A percentile compares a stretch with the other conserved stretches of the same genome.
phyloP scores from a whole-genome alignment of 163 green algal species.

The Prototheca cutis region DNA sequence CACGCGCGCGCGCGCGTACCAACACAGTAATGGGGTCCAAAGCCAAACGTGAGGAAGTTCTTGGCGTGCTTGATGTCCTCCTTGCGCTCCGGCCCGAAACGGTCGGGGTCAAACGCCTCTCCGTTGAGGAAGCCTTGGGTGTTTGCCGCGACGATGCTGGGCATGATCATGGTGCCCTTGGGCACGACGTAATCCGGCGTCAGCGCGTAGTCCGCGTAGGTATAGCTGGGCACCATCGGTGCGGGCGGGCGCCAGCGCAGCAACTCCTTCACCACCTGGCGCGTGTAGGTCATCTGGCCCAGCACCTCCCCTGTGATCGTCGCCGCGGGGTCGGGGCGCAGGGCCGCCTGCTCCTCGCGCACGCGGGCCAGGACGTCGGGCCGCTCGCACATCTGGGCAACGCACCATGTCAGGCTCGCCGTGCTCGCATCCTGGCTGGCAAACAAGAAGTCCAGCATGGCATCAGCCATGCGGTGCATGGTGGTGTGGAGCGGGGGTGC shows the following conservation, averaged over 20 bases:
- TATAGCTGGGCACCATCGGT: constrained; percentile 75
- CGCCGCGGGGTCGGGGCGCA: constrained; percentile 36
- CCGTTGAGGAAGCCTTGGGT: constrained; percentile 68
- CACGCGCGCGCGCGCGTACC: too few relatives aligned
- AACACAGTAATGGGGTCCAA: constrained; percentile 80
- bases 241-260: constrained; percentile 70
- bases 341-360: constrained; percentile 50
- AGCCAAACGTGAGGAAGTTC: constrained; percentile 81
- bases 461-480: constrained; percentile 50
- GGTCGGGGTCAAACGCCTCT: constrained; percentile 75
- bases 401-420: constrained; percentile 60
- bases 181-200: constrained; percentile 59
- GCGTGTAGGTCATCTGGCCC: constrained; percentile 67
- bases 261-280: constrained; percentile 77
- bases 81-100: constrained; percentile 64
- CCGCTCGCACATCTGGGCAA: constrained; percentile 65
- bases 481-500: constrained; percentile 22
- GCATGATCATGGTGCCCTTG: constrained; percentile 74
- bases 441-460: constrained; percentile 80
- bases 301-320: constrained; percentile 59
- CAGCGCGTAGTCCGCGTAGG: constrained; percentile 59
- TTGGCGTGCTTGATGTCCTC: constrained; percentile 63
- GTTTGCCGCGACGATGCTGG: constrained; percentile 49
- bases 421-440: constrained; percentile 76
- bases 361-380: constrained; percentile 68